Conservation (phyloP, 1,284 basidiomycete species). For the Sporisorium graminicola region DNA sequence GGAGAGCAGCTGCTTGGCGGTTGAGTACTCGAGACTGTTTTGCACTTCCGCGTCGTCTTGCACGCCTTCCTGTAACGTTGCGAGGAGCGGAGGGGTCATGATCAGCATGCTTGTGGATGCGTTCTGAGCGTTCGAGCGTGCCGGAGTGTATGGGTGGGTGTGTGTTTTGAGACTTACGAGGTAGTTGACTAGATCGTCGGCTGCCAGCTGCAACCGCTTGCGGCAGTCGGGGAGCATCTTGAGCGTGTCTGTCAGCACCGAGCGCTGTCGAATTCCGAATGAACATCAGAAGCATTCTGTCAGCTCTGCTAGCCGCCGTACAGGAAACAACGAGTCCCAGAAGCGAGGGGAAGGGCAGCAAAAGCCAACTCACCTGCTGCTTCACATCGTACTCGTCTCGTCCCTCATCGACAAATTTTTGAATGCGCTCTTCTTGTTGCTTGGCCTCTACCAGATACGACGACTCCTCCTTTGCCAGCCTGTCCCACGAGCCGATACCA, state of each 20-base stretch:
- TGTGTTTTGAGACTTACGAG: constrained; percentile 53
- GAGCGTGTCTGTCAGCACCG: constrained; percentile 50
- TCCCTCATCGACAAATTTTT: constrained; percentile 40
- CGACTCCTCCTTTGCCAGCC: constrained; percentile 56
- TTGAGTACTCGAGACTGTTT: constrained; percentile 1
- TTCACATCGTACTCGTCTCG: constrained; percentile 59
- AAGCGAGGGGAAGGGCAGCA: not conserved
- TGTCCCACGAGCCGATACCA: not conserved
- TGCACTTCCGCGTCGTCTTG: not conserved
- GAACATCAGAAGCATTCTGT: too few species aligned
- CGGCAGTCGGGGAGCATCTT: constrained; percentile 63
- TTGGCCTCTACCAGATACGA: constrained; percentile 51
- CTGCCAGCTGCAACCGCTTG: constrained; percentile 41
- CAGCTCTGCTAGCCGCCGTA: too few species aligned
- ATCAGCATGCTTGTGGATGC: too few species aligned
- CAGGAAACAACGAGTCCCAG: too few species aligned
- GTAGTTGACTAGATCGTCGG: constrained; percentile 43
- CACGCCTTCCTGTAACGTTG: constrained; percentile 26
- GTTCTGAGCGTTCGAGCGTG: not conserved
- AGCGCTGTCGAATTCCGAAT: too few species aligned
- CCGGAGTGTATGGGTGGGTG: not conserved
- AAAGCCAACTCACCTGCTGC: constrained; percentile 42
- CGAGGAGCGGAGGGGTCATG: not conserved
- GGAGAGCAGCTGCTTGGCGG: constrained; percentile 14
- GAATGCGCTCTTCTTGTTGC: constrained; percentile 42